A percentile compares a stretch with the other conserved stretches of the same genome.
Evolutionary conservation across 208 protist genomes (phyloP).

Genomic region (Endotrypanum monterogeii): DNA sequence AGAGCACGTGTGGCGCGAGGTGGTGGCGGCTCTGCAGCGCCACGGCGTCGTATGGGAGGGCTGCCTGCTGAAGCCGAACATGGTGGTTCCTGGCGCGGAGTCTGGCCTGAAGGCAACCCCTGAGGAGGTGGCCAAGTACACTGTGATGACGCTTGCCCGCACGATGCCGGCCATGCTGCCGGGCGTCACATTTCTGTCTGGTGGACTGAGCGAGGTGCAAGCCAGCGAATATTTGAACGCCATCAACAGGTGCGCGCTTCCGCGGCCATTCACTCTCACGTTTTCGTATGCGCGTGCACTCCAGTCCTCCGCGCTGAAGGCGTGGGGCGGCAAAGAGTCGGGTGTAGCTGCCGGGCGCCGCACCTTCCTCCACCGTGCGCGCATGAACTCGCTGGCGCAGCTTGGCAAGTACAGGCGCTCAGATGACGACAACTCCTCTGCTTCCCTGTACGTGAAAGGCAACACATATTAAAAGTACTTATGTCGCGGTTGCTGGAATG

Average conservation of each 20-base stretch:
- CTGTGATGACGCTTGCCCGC: conserved; percentile 90
- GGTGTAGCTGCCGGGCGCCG: conserved; percentile 31
- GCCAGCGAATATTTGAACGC: conserved; percentile 96
- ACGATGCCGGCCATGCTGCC: conserved; percentile 95
- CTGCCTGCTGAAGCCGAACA: conserved; percentile 98
- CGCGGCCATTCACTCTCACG: conserved; percentile 89
- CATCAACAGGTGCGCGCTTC: conserved; percentile 84
- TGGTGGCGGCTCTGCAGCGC: conserved; percentile 83
- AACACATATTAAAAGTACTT: conserved; percentile 68
- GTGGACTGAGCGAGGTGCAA: conserved; percentile 96
- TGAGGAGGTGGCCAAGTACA: conserved; percentile 90
- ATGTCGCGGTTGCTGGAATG: too few species aligned
- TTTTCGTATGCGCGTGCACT: conserved; percentile 97
- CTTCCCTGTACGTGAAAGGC: conserved; percentile 90
- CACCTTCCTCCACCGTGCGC: conserved; percentile 80
- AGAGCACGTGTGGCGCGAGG: conserved; percentile 81
- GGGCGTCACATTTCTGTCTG: conserved; percentile 96
- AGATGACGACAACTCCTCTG: conserved; percentile 69
- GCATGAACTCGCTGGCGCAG: conserved; percentile 83
- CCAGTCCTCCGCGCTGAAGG: conserved; percentile 91
- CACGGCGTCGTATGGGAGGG: conserved; percentile 96
- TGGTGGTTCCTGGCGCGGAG: conserved; percentile 94
- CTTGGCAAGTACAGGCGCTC: conserved; percentile 77
- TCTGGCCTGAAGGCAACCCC: conserved; percentile 61
- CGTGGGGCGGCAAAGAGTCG: conserved; percentile 92